phyloP scores from a whole-genome alignment of 371 early-diverging fungal species.

The Lichtheimia ramosa region DNA sequence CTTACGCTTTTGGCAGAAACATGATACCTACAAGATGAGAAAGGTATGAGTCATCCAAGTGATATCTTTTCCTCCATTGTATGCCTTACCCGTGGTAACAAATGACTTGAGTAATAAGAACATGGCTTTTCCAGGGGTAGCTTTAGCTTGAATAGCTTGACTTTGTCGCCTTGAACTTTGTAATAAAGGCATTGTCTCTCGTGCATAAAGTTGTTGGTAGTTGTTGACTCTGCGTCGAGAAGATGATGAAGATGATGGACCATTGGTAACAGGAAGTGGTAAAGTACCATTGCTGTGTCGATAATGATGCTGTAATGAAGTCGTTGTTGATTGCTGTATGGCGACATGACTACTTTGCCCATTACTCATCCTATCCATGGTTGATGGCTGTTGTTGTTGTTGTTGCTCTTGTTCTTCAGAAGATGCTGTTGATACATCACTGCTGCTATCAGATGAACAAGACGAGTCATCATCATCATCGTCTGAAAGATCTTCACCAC shows the following conservation, averaged over 20 bases:
- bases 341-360: no score
- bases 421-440: neutral
- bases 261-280: no score
- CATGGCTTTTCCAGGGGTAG: constrained; percentile 78
- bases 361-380: no score
- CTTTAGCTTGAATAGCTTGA: constrained; percentile 60
- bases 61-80: neutral
- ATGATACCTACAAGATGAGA: constrained; percentile 52
- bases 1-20: constrained; percentile 76
- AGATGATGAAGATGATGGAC: no score
- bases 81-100: constrained; percentile 74
- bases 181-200: constrained; percentile 59
- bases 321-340: no score
- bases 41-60: neutral
- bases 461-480: constrained; percentile 53
- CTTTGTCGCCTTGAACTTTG: constrained; percentile 37
- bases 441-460: neutral
- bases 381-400: neutral
- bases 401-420: neutral
- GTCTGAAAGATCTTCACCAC: constrained; percentile 88
- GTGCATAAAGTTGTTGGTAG: constrained; percentile 35
- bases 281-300: no score
- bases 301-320: no score
- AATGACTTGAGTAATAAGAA: constrained; percentile 86
- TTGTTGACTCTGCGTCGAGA: constrained; percentile 1